phyloP scores from a whole-genome alignment of 2,329 filamentous ascomycete genomes.

The Sporothrix euskadiensis region DNA sequence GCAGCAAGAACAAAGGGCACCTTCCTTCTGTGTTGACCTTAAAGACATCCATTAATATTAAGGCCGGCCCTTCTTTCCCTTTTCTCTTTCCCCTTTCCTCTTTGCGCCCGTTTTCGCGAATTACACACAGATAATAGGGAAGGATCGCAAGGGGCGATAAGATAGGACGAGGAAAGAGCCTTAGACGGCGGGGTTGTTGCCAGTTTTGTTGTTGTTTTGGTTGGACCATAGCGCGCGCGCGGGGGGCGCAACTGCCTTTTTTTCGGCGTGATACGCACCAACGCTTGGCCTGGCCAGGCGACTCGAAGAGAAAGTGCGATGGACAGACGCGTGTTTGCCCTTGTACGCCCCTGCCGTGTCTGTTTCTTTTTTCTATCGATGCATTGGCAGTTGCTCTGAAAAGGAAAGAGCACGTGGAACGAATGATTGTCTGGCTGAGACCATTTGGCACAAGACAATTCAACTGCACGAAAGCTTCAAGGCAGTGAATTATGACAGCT shows the following conservation, averaged over 20 bases:
- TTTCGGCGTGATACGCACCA: not conserved
- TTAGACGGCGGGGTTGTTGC: conserved; percentile 10
- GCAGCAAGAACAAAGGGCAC: not conserved
- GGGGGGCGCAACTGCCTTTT: not conserved
- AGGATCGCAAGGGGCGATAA: conserved; percentile 12
- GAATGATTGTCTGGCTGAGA: not conserved
- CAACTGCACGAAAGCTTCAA: not conserved
- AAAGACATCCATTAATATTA: not conserved
- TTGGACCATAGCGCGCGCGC: not conserved
- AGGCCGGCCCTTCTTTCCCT: not conserved
- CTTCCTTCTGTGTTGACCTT: not conserved
- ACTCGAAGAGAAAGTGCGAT: not conserved
- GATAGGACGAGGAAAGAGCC: not conserved
- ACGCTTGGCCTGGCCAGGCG: not conserved
- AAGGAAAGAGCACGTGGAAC: not conserved
- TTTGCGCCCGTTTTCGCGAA: not conserved
- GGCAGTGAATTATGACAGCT: not conserved
- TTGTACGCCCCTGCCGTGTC: not conserved
- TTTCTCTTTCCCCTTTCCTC: not conserved
- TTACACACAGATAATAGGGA: not conserved
- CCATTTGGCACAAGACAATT: not conserved
- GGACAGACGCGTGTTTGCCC: not conserved
- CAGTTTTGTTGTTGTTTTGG: conserved; percentile 17
- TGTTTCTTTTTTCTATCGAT: no score
- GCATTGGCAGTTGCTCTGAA: not conserved